Base-by-base conservation (phyloP, 2,329 filamentous ascomycete species). In the Arthrobotrys pseudoclavata region DNA sequence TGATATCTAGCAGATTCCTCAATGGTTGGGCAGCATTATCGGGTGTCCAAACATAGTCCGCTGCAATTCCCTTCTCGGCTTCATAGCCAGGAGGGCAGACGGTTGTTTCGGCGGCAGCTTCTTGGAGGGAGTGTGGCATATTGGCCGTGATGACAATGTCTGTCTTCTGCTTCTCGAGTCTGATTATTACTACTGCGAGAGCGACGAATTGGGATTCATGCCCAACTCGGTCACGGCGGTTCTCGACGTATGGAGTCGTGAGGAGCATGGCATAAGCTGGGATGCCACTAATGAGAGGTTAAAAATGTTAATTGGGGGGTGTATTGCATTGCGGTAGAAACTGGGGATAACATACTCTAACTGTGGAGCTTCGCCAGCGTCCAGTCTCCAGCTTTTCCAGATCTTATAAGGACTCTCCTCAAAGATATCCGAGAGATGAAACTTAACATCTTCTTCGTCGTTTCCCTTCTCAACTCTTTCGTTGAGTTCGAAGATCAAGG, bases 91-190 rank as follows among this genome's bases (percentile, higher is more conserved):
- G 80, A 24, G 67, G 77, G 18, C 79, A 80, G 47, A 81, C 68
- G 29, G 69, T 74, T 37, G 72, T 78, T 60, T 81, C 80, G 6
- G 29, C 68, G 22, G 75, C 47, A 4, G 78, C 24, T 47, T 79
- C 76, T 1, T 69, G 63, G n/a, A 67, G 64, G 6, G 74, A 61
- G 50, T 80, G 79, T 15, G 80, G 80, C 47, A 81, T 70, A 60
- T 81, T 81, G 40, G 80, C 71, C 15, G 80, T 81, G n/a, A 81
- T 71, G 18, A 80, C 76, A n/a, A 81, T 79, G 76, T 81, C 80
- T 9, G 80, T 81, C 52, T 72, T 77, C 69, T 81, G 74, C 34
- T 79, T 47, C 31, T 76, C 53, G 12, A 81, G 62, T 10, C 80
- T 70, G 20, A 81, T 60, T 18, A 81, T 78, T 6, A 79, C 69